A percentile compares a stretch with the other conserved stretches of the same genome.
Evolutionary conservation across 495 filamentous ascomycete genomes (phyloP).

Genomic region (Xylaria nigripes): DNA sequence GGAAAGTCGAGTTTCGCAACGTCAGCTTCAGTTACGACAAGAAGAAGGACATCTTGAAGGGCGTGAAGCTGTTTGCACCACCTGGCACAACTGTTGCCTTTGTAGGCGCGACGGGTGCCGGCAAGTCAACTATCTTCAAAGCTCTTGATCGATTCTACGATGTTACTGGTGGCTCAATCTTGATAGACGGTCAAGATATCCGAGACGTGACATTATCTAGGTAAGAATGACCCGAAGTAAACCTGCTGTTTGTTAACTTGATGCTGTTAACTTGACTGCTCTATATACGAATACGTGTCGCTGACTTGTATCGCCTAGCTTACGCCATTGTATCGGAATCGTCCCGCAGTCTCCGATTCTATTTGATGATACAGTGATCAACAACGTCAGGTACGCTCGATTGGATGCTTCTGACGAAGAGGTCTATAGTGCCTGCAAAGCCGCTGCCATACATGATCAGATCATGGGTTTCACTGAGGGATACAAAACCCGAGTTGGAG

Average conservation of each 20-base stretch:
- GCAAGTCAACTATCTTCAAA: slow-evolving; percentile 70
- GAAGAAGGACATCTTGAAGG: slow-evolving; percentile 56
- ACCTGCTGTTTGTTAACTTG: neutral
- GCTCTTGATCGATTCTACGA: slow-evolving; percentile 68
- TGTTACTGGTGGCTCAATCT: slow-evolving; percentile 51
- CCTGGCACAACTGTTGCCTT: slow-evolving; percentile 62
- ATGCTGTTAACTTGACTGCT: neutral
- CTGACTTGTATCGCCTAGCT: slow-evolving; percentile 31
- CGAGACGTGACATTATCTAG: slow-evolving; percentile 54
- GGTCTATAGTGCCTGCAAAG: slow-evolving; percentile 61
- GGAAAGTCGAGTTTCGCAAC: slow-evolving; percentile 54
- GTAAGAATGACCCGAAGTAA: slow-evolving; percentile 20
- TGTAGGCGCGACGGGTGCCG: slow-evolving; percentile 68
- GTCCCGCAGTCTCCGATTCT: slow-evolving; percentile 62
- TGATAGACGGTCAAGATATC: slow-evolving; percentile 70
- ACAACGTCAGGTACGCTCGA: slow-evolving; percentile 64
- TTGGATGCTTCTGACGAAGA: slow-evolving; percentile 54
- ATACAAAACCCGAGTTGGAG: slow-evolving; percentile 54
- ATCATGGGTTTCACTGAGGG: slow-evolving; percentile 57
- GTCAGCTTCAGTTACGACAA: slow-evolving; percentile 66
- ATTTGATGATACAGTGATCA: slow-evolving; percentile 66
- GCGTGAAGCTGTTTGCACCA: slow-evolving; percentile 51
- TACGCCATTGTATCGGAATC: slow-evolving; percentile 61
- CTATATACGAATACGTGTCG: neutral
- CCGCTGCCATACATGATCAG: slow-evolving; percentile 62